Base-by-base conservation (phyloP, 2,329 filamentous ascomycete species). In the Coccinonectria pachysandricola region DNA sequence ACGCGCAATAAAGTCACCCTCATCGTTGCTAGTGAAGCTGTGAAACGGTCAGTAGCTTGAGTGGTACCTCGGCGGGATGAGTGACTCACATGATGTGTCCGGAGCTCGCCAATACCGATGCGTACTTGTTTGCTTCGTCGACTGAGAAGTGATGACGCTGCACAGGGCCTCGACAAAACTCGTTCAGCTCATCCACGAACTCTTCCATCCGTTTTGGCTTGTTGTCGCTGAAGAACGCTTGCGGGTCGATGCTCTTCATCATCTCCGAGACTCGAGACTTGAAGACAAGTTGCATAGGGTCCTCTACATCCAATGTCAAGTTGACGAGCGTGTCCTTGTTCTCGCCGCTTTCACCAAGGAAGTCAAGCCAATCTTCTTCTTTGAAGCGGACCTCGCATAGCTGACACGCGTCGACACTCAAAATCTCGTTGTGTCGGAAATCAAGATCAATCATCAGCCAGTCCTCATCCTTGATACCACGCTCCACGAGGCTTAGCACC, bases 131-230 rank as follows among this genome's bases (percentile, higher is more conserved):
- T 1, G 44, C 34, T 8, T 50, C 40, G 6, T 42, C 23, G 8
- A 13, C 11, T 0, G 40, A 40, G 24, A 51, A 50, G n/a, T 26
- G 28, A 26, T 43, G 39, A 6, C 35, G 33, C 23, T 35, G 39
- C 19, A 42, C 40, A 16, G 31, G 33, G 4, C 30, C 35, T n/a
- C n/a, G n/a, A n/a, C n/a, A n/a, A n/a, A n/a, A n/a, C n/a, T n/a
- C n/a, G n/a, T 53, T 53, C 21, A 53, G 14, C 15, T 36, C 32
- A 8, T 19, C 19, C 14, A 50, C 9, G 10, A 52, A 50, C 6
- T 30, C 20, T 1, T 25, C 15, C 8, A 51, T 17, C 28, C 31
- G 12, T 42, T 45, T 25, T 1, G 23, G 22, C 12, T 30, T 15
- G 6, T 9, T 12, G 8, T 39, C 34, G n/a, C 24, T 16, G 19